phyloP scores from a whole-genome alignment of 148 eudicot genomes.

The Vaccinium darrowii region DNA sequence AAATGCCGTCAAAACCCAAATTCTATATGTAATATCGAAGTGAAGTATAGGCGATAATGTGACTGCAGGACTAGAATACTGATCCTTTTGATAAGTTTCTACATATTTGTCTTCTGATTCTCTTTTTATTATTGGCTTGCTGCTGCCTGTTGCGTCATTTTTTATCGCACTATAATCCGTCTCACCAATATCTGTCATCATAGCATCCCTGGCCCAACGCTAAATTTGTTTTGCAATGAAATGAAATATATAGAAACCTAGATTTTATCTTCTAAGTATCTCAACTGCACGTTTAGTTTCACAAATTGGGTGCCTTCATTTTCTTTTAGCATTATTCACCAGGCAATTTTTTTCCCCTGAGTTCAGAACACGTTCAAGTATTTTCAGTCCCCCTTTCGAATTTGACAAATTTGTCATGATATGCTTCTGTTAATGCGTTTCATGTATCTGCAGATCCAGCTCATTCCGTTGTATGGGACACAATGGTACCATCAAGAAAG shows the following conservation, averaged over 20 bases:
- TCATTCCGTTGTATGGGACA: conserved; percentile 77
- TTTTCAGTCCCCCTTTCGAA: neutral
- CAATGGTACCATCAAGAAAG: conserved; percentile 83
- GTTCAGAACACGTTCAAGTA: neutral
- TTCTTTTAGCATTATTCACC: neutral
- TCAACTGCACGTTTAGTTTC: neutral
- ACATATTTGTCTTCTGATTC: neutral
- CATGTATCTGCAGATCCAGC: conserved; percentile 56
- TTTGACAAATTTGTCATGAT: neutral
- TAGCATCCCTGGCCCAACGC: neutral
- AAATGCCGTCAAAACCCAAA: neutral
- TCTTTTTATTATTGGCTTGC: neutral
- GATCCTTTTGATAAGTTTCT: neutral
- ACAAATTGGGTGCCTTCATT: neutral
- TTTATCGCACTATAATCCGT: neutral
- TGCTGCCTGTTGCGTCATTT: neutral
- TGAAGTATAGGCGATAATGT: neutral
- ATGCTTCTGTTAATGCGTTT: neutral
- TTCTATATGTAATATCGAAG: neutral
- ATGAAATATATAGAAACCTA: neutral
- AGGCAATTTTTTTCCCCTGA: neutral
- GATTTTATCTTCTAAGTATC: neutral
- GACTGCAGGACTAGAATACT: neutral
- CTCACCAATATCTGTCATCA: neutral
- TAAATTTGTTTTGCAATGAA: neutral